Evolutionary conservation across 768 basidiomycete genomes (phyloP).

Genomic region (Boletus edulis): DNA sequence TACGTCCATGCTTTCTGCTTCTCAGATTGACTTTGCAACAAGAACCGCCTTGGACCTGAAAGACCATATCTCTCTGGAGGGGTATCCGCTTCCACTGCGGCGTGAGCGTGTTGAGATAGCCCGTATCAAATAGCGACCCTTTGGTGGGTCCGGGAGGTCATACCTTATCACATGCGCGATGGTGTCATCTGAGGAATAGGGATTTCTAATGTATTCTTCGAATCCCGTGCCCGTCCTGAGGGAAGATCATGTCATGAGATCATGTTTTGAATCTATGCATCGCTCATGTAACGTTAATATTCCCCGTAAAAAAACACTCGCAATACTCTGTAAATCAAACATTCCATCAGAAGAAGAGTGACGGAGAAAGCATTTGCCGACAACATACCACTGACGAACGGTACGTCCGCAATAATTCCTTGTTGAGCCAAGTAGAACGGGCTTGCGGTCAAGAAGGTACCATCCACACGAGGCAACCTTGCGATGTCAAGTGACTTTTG

Average conservation of each 20-base stretch:
- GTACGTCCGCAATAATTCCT: constrained; percentile 21
- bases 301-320: constrained; percentile 37
- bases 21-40: too few relatives aligned
- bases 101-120: too few relatives aligned
- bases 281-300: neutral
- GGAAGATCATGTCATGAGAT: neutral
- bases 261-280: too few relatives aligned
- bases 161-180: constrained; percentile 25
- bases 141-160: constrained; percentile 44
- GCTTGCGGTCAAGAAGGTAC: constrained; percentile 33
- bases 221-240: neutral
- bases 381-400: constrained; percentile 2
- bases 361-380: too few relatives aligned
- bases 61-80: too few relatives aligned
- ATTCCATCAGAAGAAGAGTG: too few relatives aligned
- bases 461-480: constrained; percentile 34
- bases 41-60: too few relatives aligned
- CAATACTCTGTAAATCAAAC: constrained; percentile 20
- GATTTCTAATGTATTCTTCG: neutral
- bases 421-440: constrained; percentile 31
- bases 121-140: too few relatives aligned
- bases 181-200: constrained; percentile 20
- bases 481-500: constrained; percentile 11
- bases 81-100: too few relatives aligned
- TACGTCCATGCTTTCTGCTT: too few relatives aligned